These are phyloP conservation scores for Ustilago trichophora DNA, from an alignment of 1,284 basidiomycete species.

Conservation along the genomic window DNA sequence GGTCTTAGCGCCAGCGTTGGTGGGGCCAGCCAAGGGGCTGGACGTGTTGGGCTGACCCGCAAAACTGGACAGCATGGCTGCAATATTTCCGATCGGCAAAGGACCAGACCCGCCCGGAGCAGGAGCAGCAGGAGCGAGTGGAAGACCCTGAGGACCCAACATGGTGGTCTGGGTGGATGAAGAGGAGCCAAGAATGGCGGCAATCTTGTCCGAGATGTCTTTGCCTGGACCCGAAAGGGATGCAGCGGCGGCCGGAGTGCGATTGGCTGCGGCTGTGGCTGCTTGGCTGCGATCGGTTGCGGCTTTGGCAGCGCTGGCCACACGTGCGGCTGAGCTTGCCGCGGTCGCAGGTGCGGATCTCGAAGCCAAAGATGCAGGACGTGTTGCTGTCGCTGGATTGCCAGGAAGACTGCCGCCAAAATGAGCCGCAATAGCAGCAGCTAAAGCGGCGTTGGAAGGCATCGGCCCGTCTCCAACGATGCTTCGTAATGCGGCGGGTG, in stretches of 20 bases:
- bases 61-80: constrained; percentile 37
- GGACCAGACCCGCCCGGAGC: constrained; percentile 1
- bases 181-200: constrained; percentile 38
- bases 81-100: constrained; percentile 35
- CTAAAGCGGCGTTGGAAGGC: constrained; percentile 46
- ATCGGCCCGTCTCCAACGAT: constrained; percentile 47
- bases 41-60: constrained; percentile 4
- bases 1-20: background rate
- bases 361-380: constrained; percentile 1
- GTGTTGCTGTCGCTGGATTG: constrained; percentile 10
- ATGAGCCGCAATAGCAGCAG: constrained; percentile 43
- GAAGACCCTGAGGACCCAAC: constrained; percentile 42
- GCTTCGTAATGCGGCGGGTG: constrained; percentile 29
- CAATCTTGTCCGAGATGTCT: constrained; percentile 44
- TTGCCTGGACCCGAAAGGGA: constrained; percentile 12
- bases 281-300: background rate
- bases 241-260: constrained; percentile 4
- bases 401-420: constrained; percentile 38
- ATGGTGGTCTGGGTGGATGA: constrained; percentile 33
- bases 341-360: constrained; percentile 5
- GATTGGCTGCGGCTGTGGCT: background rate
- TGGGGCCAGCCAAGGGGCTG: background rate
- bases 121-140: constrained; percentile 33
- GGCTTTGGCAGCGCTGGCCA: background rate
- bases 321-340: background rate